Evolutionary conservation across 768 basidiomycete genomes (phyloP).

Genomic region (Collybiopsis luxurians): DNA sequence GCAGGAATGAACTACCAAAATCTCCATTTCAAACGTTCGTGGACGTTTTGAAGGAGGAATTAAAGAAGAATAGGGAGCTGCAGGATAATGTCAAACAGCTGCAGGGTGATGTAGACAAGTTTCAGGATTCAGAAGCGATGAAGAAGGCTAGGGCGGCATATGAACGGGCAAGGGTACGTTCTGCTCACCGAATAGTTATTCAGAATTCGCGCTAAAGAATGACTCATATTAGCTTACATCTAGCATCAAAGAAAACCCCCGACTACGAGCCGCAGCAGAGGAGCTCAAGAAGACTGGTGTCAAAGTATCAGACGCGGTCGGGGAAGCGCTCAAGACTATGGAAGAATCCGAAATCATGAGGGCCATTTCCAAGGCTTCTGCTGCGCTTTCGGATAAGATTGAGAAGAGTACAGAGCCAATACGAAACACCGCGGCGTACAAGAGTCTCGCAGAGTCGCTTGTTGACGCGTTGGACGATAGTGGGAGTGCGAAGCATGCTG

Average conservation of each 20-base stretch:
- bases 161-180: constrained; percentile 88
- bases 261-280: constrained; percentile 87
- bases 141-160: constrained; percentile 88
- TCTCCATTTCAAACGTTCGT: constrained; percentile 97
- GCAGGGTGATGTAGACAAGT: constrained; percentile 95
- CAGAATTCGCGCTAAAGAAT: neutral
- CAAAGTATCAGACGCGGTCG: constrained; percentile 91
- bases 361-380: constrained; percentile 79
- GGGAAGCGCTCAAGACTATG: constrained; percentile 87
- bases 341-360: constrained; percentile 94
- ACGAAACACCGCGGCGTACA: constrained; percentile 94
- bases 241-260: constrained; percentile 95
- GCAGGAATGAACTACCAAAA: constrained; percentile 67
- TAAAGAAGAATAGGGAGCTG: constrained; percentile 90
- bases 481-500: constrained; percentile 89
- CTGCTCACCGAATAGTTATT: too few relatives aligned
- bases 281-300: constrained; percentile 88
- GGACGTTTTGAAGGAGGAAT: constrained; percentile 88
- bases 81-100: constrained; percentile 97
- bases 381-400: constrained; percentile 82
- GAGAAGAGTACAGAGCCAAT: constrained; percentile 94
- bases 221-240: constrained; percentile 64
- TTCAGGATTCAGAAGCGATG: constrained; percentile 97
- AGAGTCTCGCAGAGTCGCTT: constrained; percentile 82
- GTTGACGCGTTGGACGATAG: constrained; percentile 94